These are phyloP conservation scores for Pleodorina starrii DNA, from an alignment of 139 green algal species.

Conservation along the genomic window DNA sequence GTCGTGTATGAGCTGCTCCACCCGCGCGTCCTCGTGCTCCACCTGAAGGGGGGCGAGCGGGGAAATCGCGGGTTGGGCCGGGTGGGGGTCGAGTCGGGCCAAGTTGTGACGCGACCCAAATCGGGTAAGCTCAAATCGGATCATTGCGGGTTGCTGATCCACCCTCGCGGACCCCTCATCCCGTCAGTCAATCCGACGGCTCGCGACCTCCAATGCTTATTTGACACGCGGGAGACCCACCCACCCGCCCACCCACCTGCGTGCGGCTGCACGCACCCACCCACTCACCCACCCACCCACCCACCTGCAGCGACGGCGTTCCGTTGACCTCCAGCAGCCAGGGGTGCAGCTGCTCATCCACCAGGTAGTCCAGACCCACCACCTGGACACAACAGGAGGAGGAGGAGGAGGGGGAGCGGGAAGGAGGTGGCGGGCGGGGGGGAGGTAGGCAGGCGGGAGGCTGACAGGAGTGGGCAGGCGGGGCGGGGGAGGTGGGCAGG, in stretches of 20 bases:
- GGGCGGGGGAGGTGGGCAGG: neutral
- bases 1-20: slow-evolving; percentile 66
- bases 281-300: too few relatives aligned
- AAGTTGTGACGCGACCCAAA: too few relatives aligned
- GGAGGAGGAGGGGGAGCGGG: neutral
- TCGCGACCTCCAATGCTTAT: too few relatives aligned
- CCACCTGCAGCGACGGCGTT: slow-evolving; percentile 68
- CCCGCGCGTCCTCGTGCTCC: slow-evolving; percentile 29
- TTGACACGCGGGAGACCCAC: too few relatives aligned
- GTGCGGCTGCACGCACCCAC: too few relatives aligned
- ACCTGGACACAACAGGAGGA: slow-evolving; percentile 55
- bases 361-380: slow-evolving; percentile 75
- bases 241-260: too few relatives aligned
- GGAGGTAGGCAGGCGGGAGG: neutral
- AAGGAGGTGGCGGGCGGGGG: neutral
- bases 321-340: slow-evolving; percentile 80
- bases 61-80: neutral
- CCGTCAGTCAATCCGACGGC: too few relatives aligned
- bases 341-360: slow-evolving; percentile 65
- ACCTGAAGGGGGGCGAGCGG: slow-evolving; percentile 1
- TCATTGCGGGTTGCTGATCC: too few relatives aligned
- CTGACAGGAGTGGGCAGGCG: neutral
- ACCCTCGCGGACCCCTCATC: too few relatives aligned
- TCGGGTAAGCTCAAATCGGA: too few relatives aligned
- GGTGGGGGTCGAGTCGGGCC: neutral